phyloP scores from a whole-genome alignment of 1,284 basidiomycete genomes.

The Athelia sp. region DNA sequence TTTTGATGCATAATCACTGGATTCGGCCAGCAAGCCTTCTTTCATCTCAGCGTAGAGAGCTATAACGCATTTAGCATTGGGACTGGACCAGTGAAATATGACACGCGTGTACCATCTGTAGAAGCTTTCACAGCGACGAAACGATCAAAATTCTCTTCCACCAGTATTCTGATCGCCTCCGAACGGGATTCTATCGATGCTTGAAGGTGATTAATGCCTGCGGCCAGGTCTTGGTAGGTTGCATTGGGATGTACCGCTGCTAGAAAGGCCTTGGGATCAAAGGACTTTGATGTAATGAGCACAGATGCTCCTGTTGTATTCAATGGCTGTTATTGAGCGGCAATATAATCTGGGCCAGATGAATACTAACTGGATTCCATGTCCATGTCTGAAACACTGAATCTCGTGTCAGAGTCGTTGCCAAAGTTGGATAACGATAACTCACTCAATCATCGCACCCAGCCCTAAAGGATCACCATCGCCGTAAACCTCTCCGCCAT shows the following conservation, averaged over 20 bases:
- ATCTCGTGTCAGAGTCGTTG: constrained; percentile 4
- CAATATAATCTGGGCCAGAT: constrained; percentile 1
- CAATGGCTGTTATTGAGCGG: constrained; percentile 3
- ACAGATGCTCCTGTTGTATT: constrained; percentile 64
- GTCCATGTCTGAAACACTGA: constrained; percentile 63
- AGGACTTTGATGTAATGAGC: constrained; percentile 86
- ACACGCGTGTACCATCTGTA: constrained; percentile 70
- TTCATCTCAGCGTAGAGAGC: constrained; percentile 93
- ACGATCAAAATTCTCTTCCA: constrained; percentile 97
- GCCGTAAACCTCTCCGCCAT: constrained; percentile 37
- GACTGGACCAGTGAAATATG: too few relatives aligned
- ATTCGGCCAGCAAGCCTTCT: constrained; percentile 75
- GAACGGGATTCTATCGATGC: constrained; percentile 83
- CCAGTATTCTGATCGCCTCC: constrained; percentile 89
- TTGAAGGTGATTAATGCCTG: constrained; percentile 69
- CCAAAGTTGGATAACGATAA: constrained; percentile 9
- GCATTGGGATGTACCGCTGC: constrained; percentile 94
- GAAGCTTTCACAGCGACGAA: constrained; percentile 98
- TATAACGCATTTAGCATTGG: constrained; percentile 25
- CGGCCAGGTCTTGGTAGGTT: constrained; percentile 85
- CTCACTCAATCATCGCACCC: constrained; percentile 59
- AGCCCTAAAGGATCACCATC: constrained; percentile 70
- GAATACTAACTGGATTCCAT: constrained; percentile 63
- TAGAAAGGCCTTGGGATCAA: constrained; percentile 93
- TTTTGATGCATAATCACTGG: constrained; percentile 79